A percentile compares a stretch with the other conserved stretches of the same genome.
phyloP scores from a whole-genome alignment of 345 rosid genomes.

The Rhizophora mangle region DNA sequence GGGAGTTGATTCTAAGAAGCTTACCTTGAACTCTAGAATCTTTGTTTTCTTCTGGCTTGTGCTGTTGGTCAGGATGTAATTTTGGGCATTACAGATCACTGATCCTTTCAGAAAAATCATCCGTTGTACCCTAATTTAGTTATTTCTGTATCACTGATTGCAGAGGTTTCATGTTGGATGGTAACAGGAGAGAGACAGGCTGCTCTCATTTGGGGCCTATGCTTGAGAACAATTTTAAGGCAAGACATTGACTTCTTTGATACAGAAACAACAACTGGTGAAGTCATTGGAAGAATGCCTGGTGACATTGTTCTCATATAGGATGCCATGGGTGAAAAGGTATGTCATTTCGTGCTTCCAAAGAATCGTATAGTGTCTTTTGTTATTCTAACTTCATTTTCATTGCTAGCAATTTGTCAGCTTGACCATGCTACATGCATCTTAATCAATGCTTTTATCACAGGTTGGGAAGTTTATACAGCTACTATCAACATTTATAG shows the following conservation, averaged over 20 bases:
- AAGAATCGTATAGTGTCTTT: not conserved
- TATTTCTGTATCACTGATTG: not conserved
- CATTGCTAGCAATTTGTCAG: not conserved
- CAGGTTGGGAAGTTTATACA: conserved; percentile 83
- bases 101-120: not conserved
- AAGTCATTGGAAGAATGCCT: conserved; percentile 86
- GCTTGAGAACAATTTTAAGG: conserved; percentile 71
- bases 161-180: conserved; percentile 94
- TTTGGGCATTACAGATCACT: too few relatives aligned
- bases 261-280: conserved; percentile 84
- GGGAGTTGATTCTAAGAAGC: too few relatives aligned
- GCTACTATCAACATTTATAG: conserved; percentile 53
- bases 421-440: not conserved
- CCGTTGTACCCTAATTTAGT: not conserved
- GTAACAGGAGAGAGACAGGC: conserved; percentile 87
- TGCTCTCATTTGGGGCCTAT: conserved; percentile 59
- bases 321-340: conserved; percentile 97
- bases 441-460: not conserved
- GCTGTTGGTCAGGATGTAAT: too few relatives aligned
- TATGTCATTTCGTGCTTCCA: not conserved
- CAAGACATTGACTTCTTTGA: conserved; percentile 85
- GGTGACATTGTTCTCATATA: conserved; percentile 89
- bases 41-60: too few relatives aligned
- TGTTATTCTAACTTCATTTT: not conserved
- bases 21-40: too few relatives aligned